Evolutionary conservation across 2,329 filamentous ascomycete species (phyloP), one percentile per base, ranked within the genome.

Genomic region (Pseudogymnoascus sp.): DNA sequence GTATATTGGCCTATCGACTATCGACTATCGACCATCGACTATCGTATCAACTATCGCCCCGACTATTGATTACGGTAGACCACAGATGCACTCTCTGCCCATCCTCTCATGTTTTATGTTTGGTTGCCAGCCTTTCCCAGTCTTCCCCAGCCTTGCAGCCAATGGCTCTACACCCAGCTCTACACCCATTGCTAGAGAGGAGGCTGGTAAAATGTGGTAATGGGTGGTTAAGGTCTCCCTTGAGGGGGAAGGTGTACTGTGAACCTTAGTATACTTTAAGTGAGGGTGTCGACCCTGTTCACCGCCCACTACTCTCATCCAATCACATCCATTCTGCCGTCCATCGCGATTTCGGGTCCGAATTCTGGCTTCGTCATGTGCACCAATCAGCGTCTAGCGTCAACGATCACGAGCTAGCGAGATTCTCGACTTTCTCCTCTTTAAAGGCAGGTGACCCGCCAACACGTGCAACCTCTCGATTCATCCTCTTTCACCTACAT

Each of bases 361-460:
- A 33, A 12, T 20, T 33, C 47, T 53, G 47, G 28, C 47, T 53
- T 53, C 47, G 47, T 53, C 47, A 53, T 53, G 47, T 53, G 47
- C 47, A 35, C 47, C 47, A 53, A 53, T 53, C 47, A 53, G 3
- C 47, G 28, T 33, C 47, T 53, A 53, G 47, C 47, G 47, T 53
- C 47, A 53, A 33, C 28, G 47, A 53, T 53, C 47, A 53, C 47
- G 47, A 53, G 47, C 47, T 53, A 53, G 47, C 47, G 47, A 53
- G 47, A 53, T 53, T 53, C 47, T 33, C 47, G 28, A 53, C 47
- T 33, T 53, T 53, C 47, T 41, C 47, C 47, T 53, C 47, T 53
- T 53, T 53, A 53, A 53, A 53, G 47, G 47, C 47, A 53, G 47
- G 47, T 53, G 47, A 53, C 47, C 47, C 47, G 47, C 47, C 47